Percentiles rank a stretch among this genome's conserved stretches.
Evolutionary conservation across 2,329 filamentous ascomycete species (phyloP).

Genomic region (Sclerotinia minor): DNA sequence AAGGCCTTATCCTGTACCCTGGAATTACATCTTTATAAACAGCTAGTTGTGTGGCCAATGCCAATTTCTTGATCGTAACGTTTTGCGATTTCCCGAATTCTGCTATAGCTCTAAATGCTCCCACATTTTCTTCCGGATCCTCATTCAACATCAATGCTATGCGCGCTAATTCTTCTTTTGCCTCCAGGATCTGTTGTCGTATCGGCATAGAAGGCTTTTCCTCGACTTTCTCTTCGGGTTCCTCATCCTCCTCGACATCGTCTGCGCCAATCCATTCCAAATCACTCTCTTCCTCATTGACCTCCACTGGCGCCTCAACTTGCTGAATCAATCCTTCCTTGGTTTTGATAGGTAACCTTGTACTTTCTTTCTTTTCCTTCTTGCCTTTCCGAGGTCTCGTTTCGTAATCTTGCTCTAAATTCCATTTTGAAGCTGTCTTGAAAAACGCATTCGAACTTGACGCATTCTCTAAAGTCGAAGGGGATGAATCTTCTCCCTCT

Average conservation of each 20-base stretch:
- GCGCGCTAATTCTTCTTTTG: conserved; percentile 89
- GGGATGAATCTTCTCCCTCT: conserved; percentile 47
- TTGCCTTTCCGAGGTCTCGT: conserved; percentile 71
- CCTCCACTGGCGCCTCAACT: conserved; percentile 50
- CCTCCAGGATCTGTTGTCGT: conserved; percentile 76
- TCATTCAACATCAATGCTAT: conserved; percentile 82
- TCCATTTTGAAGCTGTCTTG: conserved; percentile 77
- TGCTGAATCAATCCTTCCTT: conserved; percentile 71
- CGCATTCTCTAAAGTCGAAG: conserved; percentile 38
- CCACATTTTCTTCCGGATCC: conserved; percentile 86
- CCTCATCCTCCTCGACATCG: conserved; percentile 50
- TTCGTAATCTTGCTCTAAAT: conserved; percentile 91
- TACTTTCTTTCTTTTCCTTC: conserved; percentile 70
- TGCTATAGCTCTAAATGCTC: conserved; percentile 74
- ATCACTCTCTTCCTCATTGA: conserved; percentile 62
- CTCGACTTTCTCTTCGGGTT: conserved; percentile 52
- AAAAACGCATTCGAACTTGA: conserved; percentile 53
- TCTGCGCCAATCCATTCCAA: conserved; percentile 62
- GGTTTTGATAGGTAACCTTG: conserved; percentile 82
- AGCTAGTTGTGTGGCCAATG: conserved; percentile 80
- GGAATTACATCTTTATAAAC: conserved; percentile 97
- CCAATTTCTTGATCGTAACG: conserved; percentile 77
- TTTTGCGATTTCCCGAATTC: conserved; percentile 71
- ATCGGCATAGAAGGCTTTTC: conserved; percentile 66
- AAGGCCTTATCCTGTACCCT: conserved; percentile 87